Base-by-base conservation (phyloP, 148 eudicot genomes). In the Spergularia bocconei region DNA sequence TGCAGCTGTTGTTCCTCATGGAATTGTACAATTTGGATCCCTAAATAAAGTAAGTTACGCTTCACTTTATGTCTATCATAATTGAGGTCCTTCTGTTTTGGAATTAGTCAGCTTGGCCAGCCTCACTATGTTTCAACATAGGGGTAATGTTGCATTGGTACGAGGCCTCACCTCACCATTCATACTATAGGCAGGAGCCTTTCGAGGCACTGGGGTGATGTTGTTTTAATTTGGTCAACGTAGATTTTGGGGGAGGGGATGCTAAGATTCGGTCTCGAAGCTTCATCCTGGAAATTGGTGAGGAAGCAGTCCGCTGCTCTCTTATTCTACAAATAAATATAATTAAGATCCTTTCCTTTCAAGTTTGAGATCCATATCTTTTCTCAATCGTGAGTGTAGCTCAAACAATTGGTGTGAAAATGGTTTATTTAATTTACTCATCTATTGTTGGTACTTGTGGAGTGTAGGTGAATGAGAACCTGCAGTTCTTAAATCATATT, bases 401-500 rank as follows among this genome's bases (percentile, higher is more conserved):
- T 65, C 63, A 11, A 13, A 65, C 21, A 65, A 65, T 4, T 7
- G 52, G 15, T 65, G 19, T 41, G 52, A 65, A n/a, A 65, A 15
- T 17, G 17, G 41, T 65, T 8, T 64, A 8, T 65, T 41, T 21
- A 65, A n/a, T 56, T 68, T n/a, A n/a, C 57, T 69, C 41, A 29
- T 69, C 60, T 29, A 52, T 25, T 1, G 59, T 55, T 63, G 71
- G 36, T 69, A 48, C 48, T 20, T 74, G 25, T 13, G 66, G 60
- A 15, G 29, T 60, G 50, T 81, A 88, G 89, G 81, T 88, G 57
- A 67, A 84, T n/a, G 95, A 93, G 84, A 90, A 87, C 68, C 57
- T 84, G 80, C 85, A 86, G 84, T 72, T 88, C 77, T 83, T 93
- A 79, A 82, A 74, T 67, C 91, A 79, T 76, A 79, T 93, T 69